phyloP scores from a whole-genome alignment of 768 basidiomycete species.

The Termitomyces sp. region DNA sequence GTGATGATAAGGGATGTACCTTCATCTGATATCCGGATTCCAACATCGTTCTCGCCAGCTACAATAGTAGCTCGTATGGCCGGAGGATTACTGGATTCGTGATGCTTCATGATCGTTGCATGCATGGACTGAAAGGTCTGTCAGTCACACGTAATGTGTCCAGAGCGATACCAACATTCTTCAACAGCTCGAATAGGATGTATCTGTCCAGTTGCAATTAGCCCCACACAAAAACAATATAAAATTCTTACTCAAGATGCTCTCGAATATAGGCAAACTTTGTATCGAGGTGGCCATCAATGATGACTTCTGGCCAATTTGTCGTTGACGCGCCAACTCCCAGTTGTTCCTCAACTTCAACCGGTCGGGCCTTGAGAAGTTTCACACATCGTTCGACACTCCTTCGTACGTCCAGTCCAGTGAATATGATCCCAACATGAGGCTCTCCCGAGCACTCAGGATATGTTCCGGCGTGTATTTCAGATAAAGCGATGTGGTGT shows the following conservation, averaged over 20 bases:
- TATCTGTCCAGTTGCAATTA: constrained; percentile 40
- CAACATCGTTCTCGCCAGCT: constrained; percentile 65
- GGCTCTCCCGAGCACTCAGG: constrained; percentile 36
- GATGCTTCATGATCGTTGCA: constrained; percentile 54
- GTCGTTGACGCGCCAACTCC: constrained; percentile 20
- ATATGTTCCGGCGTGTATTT: constrained; percentile 37
- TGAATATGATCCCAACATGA: constrained; percentile 84
- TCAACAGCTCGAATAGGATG: constrained; percentile 84
- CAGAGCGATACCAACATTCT: constrained; percentile 58
- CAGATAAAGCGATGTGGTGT: constrained; percentile 81
- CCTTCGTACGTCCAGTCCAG: constrained; percentile 60
- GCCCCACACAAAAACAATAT: neutral
- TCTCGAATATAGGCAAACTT: constrained; percentile 82
- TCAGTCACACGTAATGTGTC: neutral
- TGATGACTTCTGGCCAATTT: constrained; percentile 55
- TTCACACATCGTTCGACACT: constrained; percentile 66
- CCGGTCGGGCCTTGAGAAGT: constrained; percentile 46
- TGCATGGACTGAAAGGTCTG: constrained; percentile 53
- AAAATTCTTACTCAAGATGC: constrained; percentile 65
- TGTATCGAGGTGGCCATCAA: constrained; percentile 69
- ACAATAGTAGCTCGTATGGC: constrained; percentile 72
- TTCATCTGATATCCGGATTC: constrained; percentile 88
- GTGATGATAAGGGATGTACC: constrained; percentile 33
- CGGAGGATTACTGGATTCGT: constrained; percentile 38
- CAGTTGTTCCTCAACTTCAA: constrained; percentile 34